Evolutionary conservation across 768 basidiomycete species (phyloP).

Genomic region (Rickenella mellea): DNA sequence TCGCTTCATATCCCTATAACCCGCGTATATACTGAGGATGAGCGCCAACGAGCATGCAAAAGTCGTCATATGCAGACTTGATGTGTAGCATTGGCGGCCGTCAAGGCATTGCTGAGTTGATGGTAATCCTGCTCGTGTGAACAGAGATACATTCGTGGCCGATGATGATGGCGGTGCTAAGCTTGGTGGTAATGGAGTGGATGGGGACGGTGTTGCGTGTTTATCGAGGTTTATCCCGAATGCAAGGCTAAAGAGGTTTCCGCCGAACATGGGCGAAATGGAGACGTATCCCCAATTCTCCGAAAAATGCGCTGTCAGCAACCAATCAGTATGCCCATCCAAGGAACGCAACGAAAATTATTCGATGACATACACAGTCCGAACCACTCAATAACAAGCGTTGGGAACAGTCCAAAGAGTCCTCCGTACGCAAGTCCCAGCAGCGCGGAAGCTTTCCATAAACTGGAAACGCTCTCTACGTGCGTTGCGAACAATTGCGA

Average conservation of each 20-base stretch:
- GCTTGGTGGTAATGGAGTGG: constrained; percentile 4
- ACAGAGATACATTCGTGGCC: constrained; percentile 6
- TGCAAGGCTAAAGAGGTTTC: constrained; percentile 75
- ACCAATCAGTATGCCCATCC: not conserved
- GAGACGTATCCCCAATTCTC: constrained; percentile 83
- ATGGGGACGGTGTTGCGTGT: constrained; percentile 31
- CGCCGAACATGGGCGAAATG: constrained; percentile 65
- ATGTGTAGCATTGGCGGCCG: constrained; percentile 52
- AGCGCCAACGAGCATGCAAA: constrained; percentile 36
- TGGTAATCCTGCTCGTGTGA: constrained; percentile 16
- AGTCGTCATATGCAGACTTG: constrained; percentile 41
- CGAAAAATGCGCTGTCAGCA: constrained; percentile 52
- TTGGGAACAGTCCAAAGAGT: constrained; percentile 63
- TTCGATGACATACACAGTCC: constrained; percentile 54
- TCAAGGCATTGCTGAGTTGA: constrained; percentile 39
- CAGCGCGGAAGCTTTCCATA: constrained; percentile 51
- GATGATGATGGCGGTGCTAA: constrained; percentile 7
- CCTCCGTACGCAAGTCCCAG: constrained; percentile 68
- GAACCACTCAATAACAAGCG: constrained; percentile 84
- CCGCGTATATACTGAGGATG: constrained; percentile 40
- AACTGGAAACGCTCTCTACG: constrained; percentile 43
- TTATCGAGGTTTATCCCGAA: constrained; percentile 78
- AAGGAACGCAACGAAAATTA: not conserved
- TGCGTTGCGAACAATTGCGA: constrained; percentile 56
- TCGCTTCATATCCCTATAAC: constrained; percentile 30